Evolutionary conservation across 495 filamentous ascomycete genomes (phyloP), one percentile per base, ranked within the genome.

Genomic region (Tuber microsphaerosporum): DNA sequence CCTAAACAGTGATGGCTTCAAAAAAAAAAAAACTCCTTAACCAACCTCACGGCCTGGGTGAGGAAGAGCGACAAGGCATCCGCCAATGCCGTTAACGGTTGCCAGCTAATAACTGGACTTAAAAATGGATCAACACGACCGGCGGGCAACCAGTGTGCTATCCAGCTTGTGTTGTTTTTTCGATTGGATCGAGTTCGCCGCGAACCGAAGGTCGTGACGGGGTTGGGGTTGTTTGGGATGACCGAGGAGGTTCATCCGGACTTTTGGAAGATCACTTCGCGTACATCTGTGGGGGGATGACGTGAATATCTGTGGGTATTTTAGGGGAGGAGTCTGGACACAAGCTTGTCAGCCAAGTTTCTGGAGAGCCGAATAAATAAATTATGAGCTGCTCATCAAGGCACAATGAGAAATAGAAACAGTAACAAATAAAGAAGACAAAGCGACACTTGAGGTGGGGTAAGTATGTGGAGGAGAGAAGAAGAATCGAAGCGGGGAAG

Each of bases 11-110:
- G 51, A 61, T 61, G 51, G 56, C 56, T 16, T 65, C 6, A 34
- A 65, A 65, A 65, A 65, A 65, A 61, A 65, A 65, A 65, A 65
- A 34, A 65, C 56, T 65, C 56, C 56, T 65, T 65, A 34, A 34
- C 26, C 56, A 19, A 34, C 31, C 56, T 31, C 56, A 65, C 5
- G 26, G 26, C 12, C 16, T 65, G 12, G 17, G 12, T 14, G 31
- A 65, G 56, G 26, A 34, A 34, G 14, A 34, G 0, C 26, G 14
- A 34, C 26, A 34, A 31, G 19, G 26, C n/a, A 2, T 31, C 2
- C 2, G 19, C 14, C 56, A 34, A 17, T 65, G 56, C 56, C 56
- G 26, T 65, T 9, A 61, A 51, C 22, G 2, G 0, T 2, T 31
- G 51, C 51, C 51, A 61, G 51, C 51, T 14, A 9, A 61, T 61